phyloP scores from a whole-genome alignment of 2,329 filamentous ascomycete genomes.

The Teratosphaeria pseudoeucalypti region DNA sequence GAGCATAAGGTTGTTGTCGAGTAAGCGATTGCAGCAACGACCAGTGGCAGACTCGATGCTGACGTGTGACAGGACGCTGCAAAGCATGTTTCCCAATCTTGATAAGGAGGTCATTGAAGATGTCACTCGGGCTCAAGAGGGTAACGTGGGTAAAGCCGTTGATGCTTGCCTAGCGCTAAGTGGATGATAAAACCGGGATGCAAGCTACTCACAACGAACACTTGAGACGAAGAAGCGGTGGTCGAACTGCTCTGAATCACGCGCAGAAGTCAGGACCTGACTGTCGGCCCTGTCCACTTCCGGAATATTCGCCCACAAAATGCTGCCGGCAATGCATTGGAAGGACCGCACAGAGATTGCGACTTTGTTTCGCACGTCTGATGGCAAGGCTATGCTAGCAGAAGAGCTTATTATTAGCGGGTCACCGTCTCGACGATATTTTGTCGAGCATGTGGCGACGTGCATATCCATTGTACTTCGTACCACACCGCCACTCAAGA shows the following conservation, averaged over 20 bases:
- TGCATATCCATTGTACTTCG: too few relatives aligned
- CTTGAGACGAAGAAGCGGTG: not conserved
- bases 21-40: constrained; percentile 20
- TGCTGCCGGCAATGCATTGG: not conserved
- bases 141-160: constrained; percentile 44
- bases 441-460: too few relatives aligned
- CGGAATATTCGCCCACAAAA: not conserved
- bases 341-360: not conserved
- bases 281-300: not conserved
- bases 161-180: constrained; percentile 39
- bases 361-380: too few relatives aligned
- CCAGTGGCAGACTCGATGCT: constrained; percentile 3
- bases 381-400: too few relatives aligned
- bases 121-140: constrained; percentile 91
- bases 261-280: not conserved
- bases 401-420: too few relatives aligned
- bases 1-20: constrained; percentile 91
- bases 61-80: constrained; percentile 50
- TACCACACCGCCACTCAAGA: too few relatives aligned
- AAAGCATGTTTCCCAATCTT: constrained; percentile 92
- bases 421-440: too few relatives aligned
- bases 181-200: constrained; percentile 1
- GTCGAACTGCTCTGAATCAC: not conserved
- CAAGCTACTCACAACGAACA: not conserved
- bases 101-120: constrained; percentile 93